These are phyloP conservation scores for Leishmania martiniquensis DNA, from an alignment of 208 protist species.

Conservation along the genomic window DNA sequence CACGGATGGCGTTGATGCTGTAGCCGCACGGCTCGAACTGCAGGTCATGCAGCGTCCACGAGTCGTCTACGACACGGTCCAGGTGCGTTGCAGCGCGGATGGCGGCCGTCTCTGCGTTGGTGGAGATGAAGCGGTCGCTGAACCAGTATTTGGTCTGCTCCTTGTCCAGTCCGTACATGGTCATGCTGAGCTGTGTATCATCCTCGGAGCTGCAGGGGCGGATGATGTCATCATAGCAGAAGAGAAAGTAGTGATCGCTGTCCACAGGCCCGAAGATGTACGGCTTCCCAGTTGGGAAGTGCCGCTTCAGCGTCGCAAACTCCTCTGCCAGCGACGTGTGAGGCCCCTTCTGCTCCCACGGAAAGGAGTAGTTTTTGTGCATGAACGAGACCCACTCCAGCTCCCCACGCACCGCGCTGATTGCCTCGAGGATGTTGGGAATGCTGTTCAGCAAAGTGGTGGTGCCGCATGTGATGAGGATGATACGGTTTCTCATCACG, in stretches of 20 bases:
- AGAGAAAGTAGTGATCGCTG: slow-evolving; percentile 94
- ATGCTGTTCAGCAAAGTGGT: slow-evolving; percentile 93
- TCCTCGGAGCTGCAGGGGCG: slow-evolving; percentile 61
- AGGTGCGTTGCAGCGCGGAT: slow-evolving; percentile 77
- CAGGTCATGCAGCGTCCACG: slow-evolving; percentile 87
- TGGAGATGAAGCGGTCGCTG: slow-evolving; percentile 73
- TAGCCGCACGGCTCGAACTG: slow-evolving; percentile 96
- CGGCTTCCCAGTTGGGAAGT: slow-evolving; percentile 83
- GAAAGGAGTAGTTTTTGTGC: slow-evolving; percentile 95
- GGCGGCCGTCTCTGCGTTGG: slow-evolving; percentile 60
- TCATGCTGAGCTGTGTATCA: slow-evolving; percentile 88
- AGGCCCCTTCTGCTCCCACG: slow-evolving; percentile 89
- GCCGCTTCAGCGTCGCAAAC: slow-evolving; percentile 69
- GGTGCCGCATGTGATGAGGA: slow-evolving; percentile 95
- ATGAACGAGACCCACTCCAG: slow-evolving; percentile 92
- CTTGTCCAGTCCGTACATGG: slow-evolving; percentile 91
- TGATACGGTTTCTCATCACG: slow-evolving; percentile 89
- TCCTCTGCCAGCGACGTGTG: slow-evolving; percentile 87
- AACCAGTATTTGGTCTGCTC: slow-evolving; percentile 86
- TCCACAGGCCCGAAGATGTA: slow-evolving; percentile 93
- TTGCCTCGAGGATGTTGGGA: slow-evolving; percentile 74
- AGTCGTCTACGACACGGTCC: slow-evolving; percentile 69
- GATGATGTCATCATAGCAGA: slow-evolving; percentile 89
- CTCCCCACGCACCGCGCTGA: slow-evolving; percentile 80
- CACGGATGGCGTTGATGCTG: slow-evolving; percentile 93